Evolutionary conservation across 805 yeast species (phyloP), one percentile per base, ranked within the genome.

Genomic region (Sugiyamaella mastotermitis): DNA sequence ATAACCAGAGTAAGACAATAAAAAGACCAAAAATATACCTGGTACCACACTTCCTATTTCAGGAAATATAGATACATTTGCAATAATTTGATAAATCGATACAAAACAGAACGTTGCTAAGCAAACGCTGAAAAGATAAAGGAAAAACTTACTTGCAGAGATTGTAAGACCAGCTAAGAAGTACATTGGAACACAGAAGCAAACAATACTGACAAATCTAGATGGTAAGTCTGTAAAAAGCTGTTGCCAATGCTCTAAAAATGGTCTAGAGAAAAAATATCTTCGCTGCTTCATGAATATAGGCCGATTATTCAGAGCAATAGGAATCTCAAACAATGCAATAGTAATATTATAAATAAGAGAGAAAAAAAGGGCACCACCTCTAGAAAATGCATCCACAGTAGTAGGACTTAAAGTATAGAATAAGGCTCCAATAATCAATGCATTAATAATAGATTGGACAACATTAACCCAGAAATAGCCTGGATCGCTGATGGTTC

Each of bases 211-310:
- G 21, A 68, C 45, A 21, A 72, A 43, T 57, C 81, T 80, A 38
- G 74, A 65, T 3, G 90, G 88, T 41, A 83, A 57, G 36, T 75
- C 80, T 3, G 83, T 70, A 3, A 80, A 42, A 33, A 77, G 65
- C 3, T 74, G 64, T 0, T 85, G 79, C 3, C 83, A 48, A 1
- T 85, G 80, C 52, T 82, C 90, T 3, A 84, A 76, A 11, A 85
- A 71, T 2, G 88, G 87, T 41, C 77, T 76, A 55, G 80, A 83
- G 41, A 83, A 69, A 0, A 84, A 76, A 49, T 79, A 83, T 35
- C 71, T 68, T 51, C 78, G 76, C 55, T 83, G 94, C 52, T 83
- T 83, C 48, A 71, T 73, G 18, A 80, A 69, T 44, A 83, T 74
- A 33, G 78, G 72, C 45, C 82, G 68, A 32, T 72, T 65, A 14